Conservation (phyloP, 140 eudicot genomes). For the Bidens hawaiensis region DNA sequence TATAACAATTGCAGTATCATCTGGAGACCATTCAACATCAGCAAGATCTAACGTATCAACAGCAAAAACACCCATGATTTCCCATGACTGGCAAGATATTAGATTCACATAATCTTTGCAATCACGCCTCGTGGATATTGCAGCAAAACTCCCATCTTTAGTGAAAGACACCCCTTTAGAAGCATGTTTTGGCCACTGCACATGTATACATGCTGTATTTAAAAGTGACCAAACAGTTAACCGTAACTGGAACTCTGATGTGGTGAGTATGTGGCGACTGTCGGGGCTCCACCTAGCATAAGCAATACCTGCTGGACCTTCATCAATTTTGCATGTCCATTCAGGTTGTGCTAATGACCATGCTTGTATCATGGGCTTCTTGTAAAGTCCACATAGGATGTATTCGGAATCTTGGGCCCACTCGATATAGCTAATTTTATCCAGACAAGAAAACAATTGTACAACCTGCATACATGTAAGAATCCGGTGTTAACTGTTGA, state of each 20-base stretch:
- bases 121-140: conserved; percentile 93
- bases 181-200: conserved; percentile 94
- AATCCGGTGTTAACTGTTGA: neutral
- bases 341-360: conserved; percentile 97
- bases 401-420: conserved; percentile 99
- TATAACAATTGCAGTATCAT: conserved; percentile 88
- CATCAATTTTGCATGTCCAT: conserved; percentile 99
- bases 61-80: conserved; percentile 88
- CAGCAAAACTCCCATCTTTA: conserved; percentile 91
- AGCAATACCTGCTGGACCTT: conserved; percentile 96
- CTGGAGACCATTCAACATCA: conserved; percentile 98
- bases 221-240: conserved; percentile 92
- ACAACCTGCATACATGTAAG: conserved; percentile 54
- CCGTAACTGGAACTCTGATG: conserved; percentile 86
- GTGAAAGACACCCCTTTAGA: conserved; percentile 96
- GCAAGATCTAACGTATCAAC: conserved; percentile 92
- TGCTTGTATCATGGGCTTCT: conserved; percentile 88
- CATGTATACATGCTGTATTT: conserved; percentile 92
- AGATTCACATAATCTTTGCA: conserved; percentile 94
- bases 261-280: conserved; percentile 97
- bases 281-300: conserved; percentile 99
- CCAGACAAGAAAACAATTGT: conserved; percentile 85
- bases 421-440: conserved; percentile 83
- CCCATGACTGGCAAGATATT: conserved; percentile 86
- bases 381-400: conserved; percentile 87